These are phyloP conservation scores for Trypanosoma mega DNA, from an alignment of 208 protist genomes.

Conservation along the genomic window DNA sequence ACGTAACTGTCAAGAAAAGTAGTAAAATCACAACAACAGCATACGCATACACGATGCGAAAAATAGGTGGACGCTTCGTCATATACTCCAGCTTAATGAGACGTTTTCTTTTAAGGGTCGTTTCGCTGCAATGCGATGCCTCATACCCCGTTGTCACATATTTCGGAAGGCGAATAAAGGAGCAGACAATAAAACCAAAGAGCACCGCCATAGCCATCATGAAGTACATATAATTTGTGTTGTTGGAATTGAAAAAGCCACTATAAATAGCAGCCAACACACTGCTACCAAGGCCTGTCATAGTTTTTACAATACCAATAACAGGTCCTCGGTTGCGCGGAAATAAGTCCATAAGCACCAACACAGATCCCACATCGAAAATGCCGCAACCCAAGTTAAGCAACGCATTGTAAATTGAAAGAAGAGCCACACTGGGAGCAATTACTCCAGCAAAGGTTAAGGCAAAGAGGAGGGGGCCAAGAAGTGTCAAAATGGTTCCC, in stretches of 20 bases:
- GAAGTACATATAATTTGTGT: conserved; percentile 9
- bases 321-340: conserved; percentile 47
- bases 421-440: conserved; percentile 22
- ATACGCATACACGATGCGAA: no score
- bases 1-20: no score
- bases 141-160: not conserved
- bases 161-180: not conserved
- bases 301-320: conserved; percentile 7
- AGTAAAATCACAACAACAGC: no score
- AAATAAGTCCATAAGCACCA: conserved; percentile 42
- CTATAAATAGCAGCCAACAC: conserved; percentile 8
- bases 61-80: no score
- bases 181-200: not conserved
- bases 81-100: no score
- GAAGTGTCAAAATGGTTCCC: not conserved
- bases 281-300: conserved; percentile 18
- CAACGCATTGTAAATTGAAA: conserved; percentile 44
- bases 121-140: no score
- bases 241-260: conserved; percentile 6
- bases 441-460: conserved; percentile 42
- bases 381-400: conserved; percentile 39
- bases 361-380: conserved; percentile 37
- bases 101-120: no score
- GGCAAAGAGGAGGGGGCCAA: conserved; percentile 37
- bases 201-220: not conserved